A percentile compares a stretch with the other conserved stretches of the same genome.
Conservation (phyloP, 352 stramenopile genomes). For the Pythium volutum region DNA sequence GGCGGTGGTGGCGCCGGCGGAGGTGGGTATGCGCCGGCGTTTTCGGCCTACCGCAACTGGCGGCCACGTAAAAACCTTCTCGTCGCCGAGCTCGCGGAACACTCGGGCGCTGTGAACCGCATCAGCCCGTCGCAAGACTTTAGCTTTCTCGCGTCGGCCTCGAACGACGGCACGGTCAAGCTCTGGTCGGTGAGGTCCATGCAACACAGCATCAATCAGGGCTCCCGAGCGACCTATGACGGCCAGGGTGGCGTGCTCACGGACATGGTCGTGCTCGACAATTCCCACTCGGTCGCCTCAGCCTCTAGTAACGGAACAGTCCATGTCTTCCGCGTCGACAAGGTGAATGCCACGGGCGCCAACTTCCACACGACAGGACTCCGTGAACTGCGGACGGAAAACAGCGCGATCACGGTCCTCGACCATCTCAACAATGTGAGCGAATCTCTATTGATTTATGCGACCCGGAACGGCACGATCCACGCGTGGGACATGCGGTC, state of each 20-base stretch:
- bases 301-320: slow-evolving; percentile 88
- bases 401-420: slow-evolving; percentile 93
- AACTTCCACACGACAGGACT: slow-evolving; percentile 71
- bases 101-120: slow-evolving; percentile 91
- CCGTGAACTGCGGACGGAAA: slow-evolving; percentile 74
- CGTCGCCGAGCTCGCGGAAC: slow-evolving; percentile 87
- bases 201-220: slow-evolving; percentile 92
- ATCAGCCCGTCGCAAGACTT: slow-evolving; percentile 94
- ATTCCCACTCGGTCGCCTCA: slow-evolving; percentile 94
- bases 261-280: slow-evolving; percentile 95
- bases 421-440: slow-evolving; percentile 96
- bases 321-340: slow-evolving; percentile 96
- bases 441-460: slow-evolving; percentile 93
- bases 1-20: slow-evolving; percentile 15
- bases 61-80: slow-evolving; percentile 80
- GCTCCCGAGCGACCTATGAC: slow-evolving; percentile 92
- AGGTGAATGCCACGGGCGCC: slow-evolving; percentile 59
- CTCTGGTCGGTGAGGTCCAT: slow-evolving; percentile 94
- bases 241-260: slow-evolving; percentile 89
- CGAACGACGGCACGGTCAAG: slow-evolving; percentile 94
- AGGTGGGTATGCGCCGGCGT: slow-evolving; percentile 34
- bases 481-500: slow-evolving; percentile 92
- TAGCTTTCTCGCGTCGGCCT: slow-evolving; percentile 95
- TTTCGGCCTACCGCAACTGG: slow-evolving; percentile 72
- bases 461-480: slow-evolving; percentile 89